Base-by-base conservation (phyloP, 306 rosid species). In the Elaeagnus macrophylla region DNA sequence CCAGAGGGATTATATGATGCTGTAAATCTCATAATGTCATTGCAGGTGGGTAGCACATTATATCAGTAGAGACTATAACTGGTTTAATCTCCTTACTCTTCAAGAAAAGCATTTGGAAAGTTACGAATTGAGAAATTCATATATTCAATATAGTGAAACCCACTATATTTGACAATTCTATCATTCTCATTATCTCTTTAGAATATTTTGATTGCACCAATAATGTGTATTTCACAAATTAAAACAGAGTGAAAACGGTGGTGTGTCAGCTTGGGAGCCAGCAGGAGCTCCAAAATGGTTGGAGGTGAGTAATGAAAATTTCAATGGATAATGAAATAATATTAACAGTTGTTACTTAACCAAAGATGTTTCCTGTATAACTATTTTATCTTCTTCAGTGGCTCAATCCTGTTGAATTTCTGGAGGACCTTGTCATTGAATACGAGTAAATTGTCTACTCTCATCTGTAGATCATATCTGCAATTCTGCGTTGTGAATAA, bases 171-270 rank as follows among this genome's bases (percentile, higher is more conserved):
- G 32, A 25, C 32, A 25, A 5, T 25, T 25, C 4, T 25, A 25
- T 25, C 2, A 25, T 25, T 2, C 32, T 25, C 4, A 1, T 25
- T 25, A 25, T 25, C 32, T 25, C 4, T 2, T 25, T 2, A 2
- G 32, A 25, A 25, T 5, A 25, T 25, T 25, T 25, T 25, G 32
- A 25, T 25, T 2, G 32, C 32, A 5, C 32, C 32, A 25, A 25
- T 25, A 25, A 25, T 5, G 4, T 25, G 32, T 25, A 25, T 25
- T 25, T 25, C 5, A 2, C 32, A 25, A 54, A 8, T 18, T 6
- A 13, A 69, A 46, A 46, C 48, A 83, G 91, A 69, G 85, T 74
- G 45, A 77, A 56, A 78, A 70, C 9, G 93, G 95, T 8, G 95
- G 95, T 19, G 72, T 78, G 48, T 16, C 88, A 12, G 79, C 77